Evolutionary conservation across 208 protist genomes (phyloP).

Genomic region (Herpetomonas samuelpessoai): DNA sequence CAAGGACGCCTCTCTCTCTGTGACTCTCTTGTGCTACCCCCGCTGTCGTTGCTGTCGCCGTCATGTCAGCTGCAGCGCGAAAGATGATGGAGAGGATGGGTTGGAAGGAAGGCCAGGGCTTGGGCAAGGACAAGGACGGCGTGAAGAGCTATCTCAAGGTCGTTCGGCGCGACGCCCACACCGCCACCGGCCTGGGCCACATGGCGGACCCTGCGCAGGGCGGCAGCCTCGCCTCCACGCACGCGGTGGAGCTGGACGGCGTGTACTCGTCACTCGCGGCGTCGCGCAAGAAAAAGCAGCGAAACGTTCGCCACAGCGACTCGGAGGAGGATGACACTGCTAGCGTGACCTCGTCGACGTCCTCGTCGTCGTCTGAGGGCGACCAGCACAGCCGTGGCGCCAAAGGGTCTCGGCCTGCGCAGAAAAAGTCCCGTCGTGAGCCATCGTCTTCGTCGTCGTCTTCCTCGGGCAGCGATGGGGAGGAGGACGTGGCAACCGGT

Average conservation of each 20-base stretch:
- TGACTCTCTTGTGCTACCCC: no score
- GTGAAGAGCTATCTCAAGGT: slow-evolving; percentile 79
- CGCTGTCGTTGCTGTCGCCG: no score
- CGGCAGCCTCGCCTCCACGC: slow-evolving; percentile 37
- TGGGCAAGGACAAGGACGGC: slow-evolving; percentile 67
- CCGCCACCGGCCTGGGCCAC: slow-evolving; percentile 72
- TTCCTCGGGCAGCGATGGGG: slow-evolving; percentile 8
- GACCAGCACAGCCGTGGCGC: not conserved
- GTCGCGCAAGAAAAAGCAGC: slow-evolving; percentile 9
- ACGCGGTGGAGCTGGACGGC: slow-evolving; percentile 66
- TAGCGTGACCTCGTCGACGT: not conserved
- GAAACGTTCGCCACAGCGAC: not conserved
- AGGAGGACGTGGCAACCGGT: slow-evolving; percentile 7
- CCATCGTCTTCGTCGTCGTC: not conserved
- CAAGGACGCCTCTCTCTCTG: no score
- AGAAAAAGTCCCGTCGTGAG: slow-evolving; percentile 2
- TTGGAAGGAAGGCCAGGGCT: slow-evolving; percentile 83
- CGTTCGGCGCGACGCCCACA: slow-evolving; percentile 63
- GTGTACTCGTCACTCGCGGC: slow-evolving; percentile 43
- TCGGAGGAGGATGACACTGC: not conserved
- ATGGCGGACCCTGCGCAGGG: slow-evolving; percentile 42
- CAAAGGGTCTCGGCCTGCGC: slow-evolving; percentile 7
- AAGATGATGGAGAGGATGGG: slow-evolving; percentile 83
- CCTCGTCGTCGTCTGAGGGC: not conserved
- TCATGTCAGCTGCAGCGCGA: slow-evolving; percentile 69